Conservation (phyloP, 2,329 filamentous ascomycete genomes). For the Fusarium coicis region DNA sequence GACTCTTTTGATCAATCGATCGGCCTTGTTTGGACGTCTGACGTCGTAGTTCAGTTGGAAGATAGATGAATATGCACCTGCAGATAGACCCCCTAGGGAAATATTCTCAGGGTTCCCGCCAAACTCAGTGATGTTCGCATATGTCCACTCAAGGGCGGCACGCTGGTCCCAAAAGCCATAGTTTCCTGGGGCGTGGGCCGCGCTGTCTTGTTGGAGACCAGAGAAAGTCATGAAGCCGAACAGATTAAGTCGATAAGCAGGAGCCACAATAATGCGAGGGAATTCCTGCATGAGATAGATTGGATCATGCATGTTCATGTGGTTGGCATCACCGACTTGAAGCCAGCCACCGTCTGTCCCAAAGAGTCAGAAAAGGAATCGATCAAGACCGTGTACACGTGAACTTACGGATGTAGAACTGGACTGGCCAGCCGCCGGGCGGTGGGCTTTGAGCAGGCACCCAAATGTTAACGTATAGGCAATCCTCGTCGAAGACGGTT, state of each 20-base stretch:
- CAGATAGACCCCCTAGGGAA: not conserved
- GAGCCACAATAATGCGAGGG: not conserved
- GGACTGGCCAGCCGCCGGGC: not conserved
- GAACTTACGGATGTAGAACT: not conserved
- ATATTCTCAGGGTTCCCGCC: not conserved
- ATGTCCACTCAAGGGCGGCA: not conserved
- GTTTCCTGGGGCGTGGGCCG: not conserved
- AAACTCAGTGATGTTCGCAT: not conserved
- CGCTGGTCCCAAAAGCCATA: not conserved
- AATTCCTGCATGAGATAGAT: not conserved
- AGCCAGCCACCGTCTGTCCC: not conserved
- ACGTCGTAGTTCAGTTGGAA: not conserved
- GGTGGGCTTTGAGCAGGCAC: not conserved
- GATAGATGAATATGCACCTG: not conserved
- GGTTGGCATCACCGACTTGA: not conserved
- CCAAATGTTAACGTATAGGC: not conserved
- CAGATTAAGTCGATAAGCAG: not conserved
- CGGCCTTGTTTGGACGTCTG: not conserved
- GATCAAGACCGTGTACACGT: rapidly evolving
- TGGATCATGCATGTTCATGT: not conserved
- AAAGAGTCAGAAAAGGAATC: not conserved
- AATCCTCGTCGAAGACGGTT: not conserved
- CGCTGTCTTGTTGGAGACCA: rapidly evolving
- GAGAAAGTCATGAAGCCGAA: not conserved
- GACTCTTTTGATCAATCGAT: not conserved